Evolutionary conservation across 2,329 filamentous ascomycete genomes (phyloP), one percentile per base, ranked within the genome.

Genomic region (Chaetomiaceae sp.): DNA sequence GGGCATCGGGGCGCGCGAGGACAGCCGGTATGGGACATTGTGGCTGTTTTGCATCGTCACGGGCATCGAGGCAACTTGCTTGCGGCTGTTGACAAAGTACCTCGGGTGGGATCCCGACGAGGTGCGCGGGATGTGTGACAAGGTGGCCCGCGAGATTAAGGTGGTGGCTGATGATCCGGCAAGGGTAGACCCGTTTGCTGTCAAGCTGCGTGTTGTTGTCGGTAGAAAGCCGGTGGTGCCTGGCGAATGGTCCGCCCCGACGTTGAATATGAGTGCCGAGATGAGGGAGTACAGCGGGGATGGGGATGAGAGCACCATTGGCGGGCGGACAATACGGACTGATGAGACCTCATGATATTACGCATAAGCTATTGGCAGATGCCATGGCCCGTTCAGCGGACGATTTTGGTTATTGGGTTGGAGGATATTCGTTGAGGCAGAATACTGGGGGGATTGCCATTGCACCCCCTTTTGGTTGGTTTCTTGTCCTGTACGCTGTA

Each of bases 11-110:
- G 57, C 74, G 49, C 69, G 66, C 22, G 66, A 68, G 36, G 72
- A 75, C 47, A 72, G 75, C 46, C 72, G 71, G 7, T 74, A 75
- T 3, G 77, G 78, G 37, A 79, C 78, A 57, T 73, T 81, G 45
- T 81, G 77, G 77, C 68, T 81, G 29, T 73, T 81, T 22, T 71
- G 73, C 2, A 72, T 76, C 54, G 66, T 81, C 29, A 77, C 80
- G 51, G 72, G 73, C 3, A 63, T 80, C 27, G 79, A 82, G 63
- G 72, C 78, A 11, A 64, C 68, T 29, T 73, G 69, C 37, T 63
- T 83, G 57, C 72, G 80, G 31, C 69, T 77, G 11, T 69, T 83
- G 53, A 82, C 78, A 1, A 74, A 72, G 58, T 69, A 79, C 44
- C 74, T 80, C 68, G 75, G 69, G 7, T 82, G 79, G 78, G 72